Evolutionary conservation across 164 flowering plant genomes (phyloP).

Genomic region (Kalanchoe fedtschenkoi): DNA sequence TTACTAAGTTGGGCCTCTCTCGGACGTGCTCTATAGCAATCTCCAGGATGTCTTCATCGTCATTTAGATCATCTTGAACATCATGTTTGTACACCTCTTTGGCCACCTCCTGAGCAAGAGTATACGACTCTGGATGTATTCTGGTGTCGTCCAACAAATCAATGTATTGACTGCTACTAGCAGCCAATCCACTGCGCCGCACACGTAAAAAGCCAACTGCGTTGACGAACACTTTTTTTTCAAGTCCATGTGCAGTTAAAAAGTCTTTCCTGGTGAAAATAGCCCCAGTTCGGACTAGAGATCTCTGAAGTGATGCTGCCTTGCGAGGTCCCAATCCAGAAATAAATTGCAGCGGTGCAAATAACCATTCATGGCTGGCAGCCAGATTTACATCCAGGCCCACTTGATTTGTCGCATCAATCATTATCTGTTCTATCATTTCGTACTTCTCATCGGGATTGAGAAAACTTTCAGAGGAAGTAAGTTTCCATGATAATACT

Average conservation of each 20-base stretch:
- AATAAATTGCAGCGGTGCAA: conserved; percentile 81
- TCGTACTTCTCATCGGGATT: conserved; percentile 86
- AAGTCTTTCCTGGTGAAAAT: conserved; percentile 72
- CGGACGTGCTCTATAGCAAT: conserved; percentile 90
- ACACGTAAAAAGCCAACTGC: conserved; percentile 89
- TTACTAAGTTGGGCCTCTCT: conserved; percentile 51
- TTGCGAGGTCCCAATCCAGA: conserved; percentile 95
- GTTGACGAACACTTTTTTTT: conserved; percentile 77
- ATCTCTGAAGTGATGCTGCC: conserved; percentile 81
- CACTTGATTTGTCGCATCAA: conserved; percentile 90
- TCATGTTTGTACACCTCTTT: conserved; percentile 55
- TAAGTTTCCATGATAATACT: conserved; percentile 84
- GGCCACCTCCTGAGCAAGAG: conserved; percentile 76
- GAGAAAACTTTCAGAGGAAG: conserved; percentile 56
- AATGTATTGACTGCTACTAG: conserved; percentile 58
- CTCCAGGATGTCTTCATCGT: conserved; percentile 73
- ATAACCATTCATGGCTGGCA: conserved; percentile 87
- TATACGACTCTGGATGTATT: conserved; percentile 94
- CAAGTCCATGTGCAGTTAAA: conserved; percentile 51
- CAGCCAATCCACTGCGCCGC: conserved; percentile 77
- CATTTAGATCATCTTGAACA: conserved; percentile 44
- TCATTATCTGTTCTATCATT: conserved; percentile 87
- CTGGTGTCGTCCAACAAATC: conserved; percentile 93
- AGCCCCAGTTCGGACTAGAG: conserved; percentile 64
- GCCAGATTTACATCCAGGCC: conserved; percentile 90